A percentile compares a stretch with the other conserved stretches of the same genome.
These are phyloP conservation scores for Tylopilus sp. DNA, from an alignment of 768 basidiomycete genomes.

Conservation along the genomic window DNA sequence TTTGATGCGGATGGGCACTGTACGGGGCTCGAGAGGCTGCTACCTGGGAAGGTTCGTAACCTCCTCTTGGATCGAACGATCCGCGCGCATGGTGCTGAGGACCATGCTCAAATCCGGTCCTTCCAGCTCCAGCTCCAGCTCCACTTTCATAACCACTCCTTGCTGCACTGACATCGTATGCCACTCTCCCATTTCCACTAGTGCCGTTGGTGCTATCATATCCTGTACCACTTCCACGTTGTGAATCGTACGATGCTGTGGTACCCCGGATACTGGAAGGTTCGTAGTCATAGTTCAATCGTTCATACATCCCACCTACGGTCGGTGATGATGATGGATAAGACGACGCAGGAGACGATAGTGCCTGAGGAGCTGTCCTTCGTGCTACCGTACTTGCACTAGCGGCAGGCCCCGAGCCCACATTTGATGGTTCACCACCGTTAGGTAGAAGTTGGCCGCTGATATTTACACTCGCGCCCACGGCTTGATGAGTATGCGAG, in stretches of 20 bases:
- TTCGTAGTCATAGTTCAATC: slow-evolving; percentile 22
- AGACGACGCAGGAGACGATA: slow-evolving; percentile 15
- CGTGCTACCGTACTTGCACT: slow-evolving; percentile 3
- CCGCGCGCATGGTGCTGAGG: slow-evolving; percentile 27
- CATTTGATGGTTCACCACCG: slow-evolving; percentile 12
- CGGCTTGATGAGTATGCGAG: slow-evolving; percentile 12
- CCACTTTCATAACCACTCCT: slow-evolving; percentile 24
- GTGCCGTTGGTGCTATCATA: slow-evolving; percentile 17
- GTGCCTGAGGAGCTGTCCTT: slow-evolving; percentile 13
- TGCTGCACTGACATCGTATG: slow-evolving; percentile 17
- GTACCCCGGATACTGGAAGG: slow-evolving; percentile 10
- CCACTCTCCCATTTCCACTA: slow-evolving; percentile 14
- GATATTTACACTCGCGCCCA: slow-evolving; percentile 5
- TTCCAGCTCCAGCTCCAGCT: slow-evolving; percentile 5
- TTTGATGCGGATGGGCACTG: slow-evolving; percentile 16
- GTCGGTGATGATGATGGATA: slow-evolving; percentile 18
- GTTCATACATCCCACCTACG: slow-evolving; percentile 20
- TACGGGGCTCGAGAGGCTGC: slow-evolving; percentile 20
- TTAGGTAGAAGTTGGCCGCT: slow-evolving; percentile 22
- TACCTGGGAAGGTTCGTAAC: slow-evolving; percentile 25
- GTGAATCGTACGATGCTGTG: slow-evolving; percentile 20
- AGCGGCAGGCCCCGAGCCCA: slow-evolving; percentile 5
- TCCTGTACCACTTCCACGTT: slow-evolving; percentile 11
- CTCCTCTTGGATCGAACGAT: slow-evolving; percentile 24
- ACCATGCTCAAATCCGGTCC: slow-evolving; percentile 22